Evolutionary conservation across 2,329 filamentous ascomycete species (phyloP).

Genomic region (Colletotrichum higginsianum): DNA sequence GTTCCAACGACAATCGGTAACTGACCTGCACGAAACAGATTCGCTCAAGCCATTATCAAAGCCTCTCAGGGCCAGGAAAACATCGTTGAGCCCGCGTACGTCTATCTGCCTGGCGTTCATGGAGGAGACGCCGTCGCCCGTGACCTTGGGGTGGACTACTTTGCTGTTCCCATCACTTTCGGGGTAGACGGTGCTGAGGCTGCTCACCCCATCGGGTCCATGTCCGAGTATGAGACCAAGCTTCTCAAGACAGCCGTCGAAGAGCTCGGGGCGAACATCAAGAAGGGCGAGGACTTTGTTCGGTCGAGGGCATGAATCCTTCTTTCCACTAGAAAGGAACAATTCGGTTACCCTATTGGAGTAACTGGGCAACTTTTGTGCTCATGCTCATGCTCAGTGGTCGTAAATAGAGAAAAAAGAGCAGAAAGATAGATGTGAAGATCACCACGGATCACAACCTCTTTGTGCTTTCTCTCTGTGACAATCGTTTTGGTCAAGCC

Average conservation of each 20-base stretch:
- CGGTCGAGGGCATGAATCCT: too few relatives aligned
- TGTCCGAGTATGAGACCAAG: neutral
- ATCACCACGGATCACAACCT: too few relatives aligned
- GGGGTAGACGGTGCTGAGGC: conserved; percentile 1
- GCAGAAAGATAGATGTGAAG: too few relatives aligned
- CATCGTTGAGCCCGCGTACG: conserved; percentile 69
- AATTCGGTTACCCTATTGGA: too few relatives aligned
- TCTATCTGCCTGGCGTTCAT: conserved; percentile 81
- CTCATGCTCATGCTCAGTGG: too few relatives aligned
- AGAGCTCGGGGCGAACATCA: conserved; percentile 16
- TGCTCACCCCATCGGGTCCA: neutral
- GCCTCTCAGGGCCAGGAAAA: conserved; percentile 80
- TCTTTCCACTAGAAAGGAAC: too few relatives aligned
- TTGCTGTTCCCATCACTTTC: conserved; percentile 32
- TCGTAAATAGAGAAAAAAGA: too few relatives aligned
- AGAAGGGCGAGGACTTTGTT: conserved; percentile 8
- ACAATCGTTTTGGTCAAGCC: neutral
- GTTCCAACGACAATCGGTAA: too few relatives aligned
- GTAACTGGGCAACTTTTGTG: too few relatives aligned
- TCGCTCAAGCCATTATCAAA: conserved; percentile 79
- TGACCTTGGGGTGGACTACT: conserved; percentile 77
- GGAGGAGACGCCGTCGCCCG: conserved; percentile 70
- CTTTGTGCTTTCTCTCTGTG: too few relatives aligned
- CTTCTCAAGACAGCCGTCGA: conserved; percentile 13
- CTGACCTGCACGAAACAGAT: neutral